phyloP scores from a whole-genome alignment of 2,329 filamentous ascomycete species.

The Alternaria infectoria region DNA sequence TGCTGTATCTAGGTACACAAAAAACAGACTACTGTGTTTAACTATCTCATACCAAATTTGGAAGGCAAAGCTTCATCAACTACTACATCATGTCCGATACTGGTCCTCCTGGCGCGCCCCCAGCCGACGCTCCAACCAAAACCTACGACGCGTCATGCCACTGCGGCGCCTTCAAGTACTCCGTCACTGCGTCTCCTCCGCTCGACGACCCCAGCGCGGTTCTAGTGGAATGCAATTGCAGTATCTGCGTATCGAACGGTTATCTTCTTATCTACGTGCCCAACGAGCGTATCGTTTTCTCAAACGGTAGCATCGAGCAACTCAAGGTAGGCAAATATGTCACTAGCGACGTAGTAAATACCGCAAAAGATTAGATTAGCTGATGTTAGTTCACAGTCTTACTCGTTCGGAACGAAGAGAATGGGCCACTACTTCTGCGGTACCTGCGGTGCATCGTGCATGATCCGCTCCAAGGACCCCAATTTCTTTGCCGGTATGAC shows the following conservation, averaged over 20 bases:
- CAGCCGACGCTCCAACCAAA: constrained; percentile 8
- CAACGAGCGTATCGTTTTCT: constrained; percentile 23
- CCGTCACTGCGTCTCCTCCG: constrained; percentile 57
- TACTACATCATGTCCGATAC: constrained; percentile 4
- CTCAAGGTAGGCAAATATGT: constrained; percentile 14
- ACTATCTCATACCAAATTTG: not conserved
- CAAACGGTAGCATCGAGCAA: constrained; percentile 24
- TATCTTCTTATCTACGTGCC: constrained; percentile 55
- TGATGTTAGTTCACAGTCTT: constrained; percentile 21
- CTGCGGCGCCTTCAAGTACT: constrained; percentile 59
- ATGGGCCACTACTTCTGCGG: constrained; percentile 40
- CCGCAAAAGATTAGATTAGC: not conserved
- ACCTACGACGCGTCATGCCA: constrained; percentile 59
- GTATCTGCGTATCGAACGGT: constrained; percentile 59
- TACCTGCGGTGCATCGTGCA: constrained; percentile 37
- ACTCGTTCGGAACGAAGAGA: constrained; percentile 28
- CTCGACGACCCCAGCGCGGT: constrained; percentile 50
- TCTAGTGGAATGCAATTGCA: constrained; percentile 60
- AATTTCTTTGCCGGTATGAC: constrained; percentile 22
- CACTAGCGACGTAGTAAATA: not conserved
- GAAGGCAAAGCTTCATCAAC: not conserved
- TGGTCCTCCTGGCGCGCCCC: constrained; percentile 5
- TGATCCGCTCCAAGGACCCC: constrained; percentile 22
- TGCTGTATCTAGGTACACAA: not conserved
- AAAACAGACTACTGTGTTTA: not conserved